These are phyloP conservation scores for Nitzschia inconspicua DNA, from an alignment of 108 stramenopile genomes.

Conservation along the genomic window DNA sequence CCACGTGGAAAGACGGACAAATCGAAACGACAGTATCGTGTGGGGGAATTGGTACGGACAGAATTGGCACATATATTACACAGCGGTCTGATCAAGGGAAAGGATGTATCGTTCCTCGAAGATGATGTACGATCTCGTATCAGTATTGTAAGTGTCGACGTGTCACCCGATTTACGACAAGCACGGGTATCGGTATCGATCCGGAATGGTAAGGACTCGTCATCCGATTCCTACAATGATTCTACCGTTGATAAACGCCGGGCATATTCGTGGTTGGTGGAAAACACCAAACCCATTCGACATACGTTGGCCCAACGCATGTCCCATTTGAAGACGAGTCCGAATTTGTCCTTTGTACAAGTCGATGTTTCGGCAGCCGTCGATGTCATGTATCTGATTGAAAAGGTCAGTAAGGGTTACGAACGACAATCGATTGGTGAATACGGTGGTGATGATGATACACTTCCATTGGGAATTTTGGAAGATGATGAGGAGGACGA, in stretches of 20 bases:
- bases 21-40: conserved; percentile 83
- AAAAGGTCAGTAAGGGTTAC: conserved; percentile 63
- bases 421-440: conserved; percentile 51
- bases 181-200: conserved; percentile 83
- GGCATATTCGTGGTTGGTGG: conserved; percentile 81
- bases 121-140: conserved; percentile 68
- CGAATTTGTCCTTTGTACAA: conserved; percentile 80
- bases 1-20: conserved; percentile 22
- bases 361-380: conserved; percentile 88
- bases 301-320: conserved; percentile 76
- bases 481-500: conserved; percentile 62
- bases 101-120: conserved; percentile 54
- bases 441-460: conserved; percentile 29
- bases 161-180: conserved; percentile 82
- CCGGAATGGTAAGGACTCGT: conserved; percentile 18
- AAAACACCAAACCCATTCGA: conserved; percentile 68
- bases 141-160: conserved; percentile 73
- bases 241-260: conserved; percentile 61
- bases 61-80: conserved; percentile 71
- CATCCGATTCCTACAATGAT: conserved; percentile 3
- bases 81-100: conserved; percentile 39
- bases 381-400: conserved; percentile 88
- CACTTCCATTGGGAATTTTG: too few species aligned
- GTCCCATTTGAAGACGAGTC: conserved; percentile 80
- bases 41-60: conserved; percentile 74